These are phyloP conservation scores for Parietaria judaica DNA, from an alignment of 306 rosid species.

Conservation along the genomic window DNA sequence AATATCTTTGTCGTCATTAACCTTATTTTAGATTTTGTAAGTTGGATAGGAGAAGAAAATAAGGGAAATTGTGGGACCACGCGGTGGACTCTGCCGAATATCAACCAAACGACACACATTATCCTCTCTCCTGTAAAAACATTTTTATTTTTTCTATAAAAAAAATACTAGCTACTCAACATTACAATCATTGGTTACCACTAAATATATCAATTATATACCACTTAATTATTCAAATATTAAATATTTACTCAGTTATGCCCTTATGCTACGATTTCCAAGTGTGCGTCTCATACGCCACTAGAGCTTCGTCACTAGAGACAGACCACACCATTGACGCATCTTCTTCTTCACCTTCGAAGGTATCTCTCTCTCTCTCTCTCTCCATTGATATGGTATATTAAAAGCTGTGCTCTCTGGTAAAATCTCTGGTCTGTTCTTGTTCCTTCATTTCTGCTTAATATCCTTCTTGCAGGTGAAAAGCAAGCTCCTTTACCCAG, in stretches of 20 bases:
- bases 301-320: slow-evolving; percentile 24
- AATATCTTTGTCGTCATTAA: too few relatives aligned
- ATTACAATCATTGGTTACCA: too few relatives aligned
- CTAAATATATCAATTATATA: too few relatives aligned
- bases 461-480: slow-evolving; percentile 1
- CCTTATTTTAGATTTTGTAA: too few relatives aligned
- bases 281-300: background rate
- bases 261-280: too few relatives aligned
- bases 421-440: slow-evolving; percentile 23
- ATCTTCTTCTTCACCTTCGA: slow-evolving; percentile 31
- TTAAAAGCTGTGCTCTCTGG: slow-evolving; percentile 30
- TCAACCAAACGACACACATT: background rate
- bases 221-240: background rate
- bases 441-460: background rate
- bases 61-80: slow-evolving; percentile 6
- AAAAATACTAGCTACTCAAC: background rate
- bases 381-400: slow-evolving; percentile 10
- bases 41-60: background rate
- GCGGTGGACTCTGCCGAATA: background rate
- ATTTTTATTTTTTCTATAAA: background rate
- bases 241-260: background rate
- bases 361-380: background rate
- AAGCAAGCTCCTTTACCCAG: slow-evolving; percentile 4
- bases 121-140: background rate
- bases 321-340: slow-evolving; percentile 52